phyloP scores from a whole-genome alignment of 257 asterid genomes.

The Solanum rostratum region DNA sequence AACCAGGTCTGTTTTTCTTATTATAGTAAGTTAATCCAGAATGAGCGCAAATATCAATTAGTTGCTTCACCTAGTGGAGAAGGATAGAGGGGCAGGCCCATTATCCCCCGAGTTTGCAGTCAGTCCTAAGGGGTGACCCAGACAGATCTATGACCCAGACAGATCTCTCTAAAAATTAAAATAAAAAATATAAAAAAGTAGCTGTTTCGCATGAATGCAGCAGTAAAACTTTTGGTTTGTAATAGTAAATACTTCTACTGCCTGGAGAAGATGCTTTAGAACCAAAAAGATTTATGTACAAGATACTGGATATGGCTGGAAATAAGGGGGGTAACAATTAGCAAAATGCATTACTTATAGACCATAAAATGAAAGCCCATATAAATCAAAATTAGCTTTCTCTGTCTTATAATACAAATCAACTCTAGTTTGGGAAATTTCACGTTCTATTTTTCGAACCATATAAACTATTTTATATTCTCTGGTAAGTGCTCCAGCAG shows the following conservation, averaged over 20 bases:
- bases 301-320: not conserved
- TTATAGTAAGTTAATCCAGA: not conserved
- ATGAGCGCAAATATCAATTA: not conserved
- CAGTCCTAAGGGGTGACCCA: not conserved
- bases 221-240: not conserved
- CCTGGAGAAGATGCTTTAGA: not conserved
- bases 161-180: not conserved
- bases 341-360: not conserved
- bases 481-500: not conserved
- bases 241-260: not conserved
- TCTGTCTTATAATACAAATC: not conserved
- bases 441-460: not conserved
- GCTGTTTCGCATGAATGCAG: not conserved
- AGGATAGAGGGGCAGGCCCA: not conserved
- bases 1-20: constrained; percentile 35
- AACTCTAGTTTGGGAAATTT: not conserved
- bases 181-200: not conserved
- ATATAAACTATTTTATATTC: not conserved
- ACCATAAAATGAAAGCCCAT: not conserved
- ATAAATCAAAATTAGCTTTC: not conserved
- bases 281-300: not conserved
- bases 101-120: not conserved
- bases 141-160: not conserved
- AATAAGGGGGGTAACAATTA: not conserved
- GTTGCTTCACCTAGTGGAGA: not conserved